A percentile compares a stretch with the other conserved stretches of the same genome.
Conservation (phyloP, 2,329 filamentous ascomycete genomes). For the Helotiales sp. region DNA sequence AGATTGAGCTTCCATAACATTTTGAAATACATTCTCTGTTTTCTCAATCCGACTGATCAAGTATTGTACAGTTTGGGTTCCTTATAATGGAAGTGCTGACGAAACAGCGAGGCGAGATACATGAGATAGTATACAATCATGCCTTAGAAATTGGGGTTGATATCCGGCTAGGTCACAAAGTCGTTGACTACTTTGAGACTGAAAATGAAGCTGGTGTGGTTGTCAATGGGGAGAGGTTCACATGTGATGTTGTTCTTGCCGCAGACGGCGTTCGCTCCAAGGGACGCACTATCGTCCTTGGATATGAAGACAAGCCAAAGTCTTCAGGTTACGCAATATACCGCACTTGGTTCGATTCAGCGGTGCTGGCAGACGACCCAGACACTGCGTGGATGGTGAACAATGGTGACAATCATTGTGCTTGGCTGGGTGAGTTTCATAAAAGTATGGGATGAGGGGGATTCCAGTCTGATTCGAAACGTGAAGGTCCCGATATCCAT, state of each 20-base stretch:
- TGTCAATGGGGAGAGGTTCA: conserved; percentile 48
- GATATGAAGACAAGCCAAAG: conserved; percentile 43
- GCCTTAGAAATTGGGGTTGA: conserved; percentile 50
- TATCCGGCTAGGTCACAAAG: conserved; percentile 54
- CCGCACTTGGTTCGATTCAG: conserved; percentile 39
- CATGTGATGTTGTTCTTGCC: conserved; percentile 41
- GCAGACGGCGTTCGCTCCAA: conserved; percentile 41
- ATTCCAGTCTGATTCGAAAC: conserved; percentile 3
- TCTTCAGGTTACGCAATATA: conserved; percentile 45
- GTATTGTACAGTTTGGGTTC: too few species aligned
- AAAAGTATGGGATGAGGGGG: background rate
- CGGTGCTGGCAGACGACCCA: conserved; percentile 34
- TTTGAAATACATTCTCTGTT: background rate
- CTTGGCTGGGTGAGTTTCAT: conserved; percentile 43
- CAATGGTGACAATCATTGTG: conserved; percentile 49
- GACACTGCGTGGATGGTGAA: conserved; percentile 37
- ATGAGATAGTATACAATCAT: conserved; percentile 51
- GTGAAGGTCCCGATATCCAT: conserved; percentile 5
- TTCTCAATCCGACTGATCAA: too few species aligned
- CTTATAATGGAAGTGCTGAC: background rate
- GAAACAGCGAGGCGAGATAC: conserved; percentile 50
- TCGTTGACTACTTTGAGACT: conserved; percentile 52
- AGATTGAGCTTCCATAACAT: background rate
- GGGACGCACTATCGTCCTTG: conserved; percentile 32
- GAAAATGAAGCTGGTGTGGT: conserved; percentile 47